Percentiles rank a stretch among this genome's conserved stretches.
Conservation (phyloP, 345 rosid species). For the Adansonia digitata region DNA sequence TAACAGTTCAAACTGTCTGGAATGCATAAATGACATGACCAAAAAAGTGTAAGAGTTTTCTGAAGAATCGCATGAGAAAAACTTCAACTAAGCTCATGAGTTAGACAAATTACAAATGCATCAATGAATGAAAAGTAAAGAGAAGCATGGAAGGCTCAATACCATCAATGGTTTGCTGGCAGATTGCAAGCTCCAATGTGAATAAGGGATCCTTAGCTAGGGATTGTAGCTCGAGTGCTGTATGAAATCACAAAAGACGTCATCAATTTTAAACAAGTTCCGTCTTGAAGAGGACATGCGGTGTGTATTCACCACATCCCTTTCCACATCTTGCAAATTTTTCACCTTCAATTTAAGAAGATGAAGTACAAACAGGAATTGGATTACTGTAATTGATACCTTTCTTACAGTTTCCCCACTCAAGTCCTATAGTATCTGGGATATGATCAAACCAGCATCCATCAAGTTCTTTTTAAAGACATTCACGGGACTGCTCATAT, state of each 20-base stretch:
- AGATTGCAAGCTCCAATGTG: slow-evolving; percentile 38
- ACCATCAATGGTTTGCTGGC: slow-evolving; percentile 29
- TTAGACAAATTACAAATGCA: neutral
- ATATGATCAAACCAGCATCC: slow-evolving; percentile 62
- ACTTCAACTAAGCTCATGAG: neutral
- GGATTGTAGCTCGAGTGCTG: slow-evolving; percentile 48
- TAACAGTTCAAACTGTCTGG: slow-evolving; percentile 31
- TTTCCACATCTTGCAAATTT: neutral
- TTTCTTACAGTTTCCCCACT: slow-evolving; percentile 46
- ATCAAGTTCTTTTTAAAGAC: slow-evolving; percentile 47
- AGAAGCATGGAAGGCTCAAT: neutral
- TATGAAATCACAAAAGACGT: slow-evolving; percentile 5
- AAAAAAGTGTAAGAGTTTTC: neutral
- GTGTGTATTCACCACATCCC: neutral
- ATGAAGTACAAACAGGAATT: slow-evolving; percentile 6
- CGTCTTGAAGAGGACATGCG: neutral
- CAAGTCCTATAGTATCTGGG: slow-evolving; percentile 36
- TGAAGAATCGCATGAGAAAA: neutral
- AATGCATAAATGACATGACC: slow-evolving; percentile 5
- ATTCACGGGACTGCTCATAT: slow-evolving; percentile 32
- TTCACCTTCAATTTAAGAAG: neutral
- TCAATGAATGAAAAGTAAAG: neutral
- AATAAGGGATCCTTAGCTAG: slow-evolving; percentile 45
- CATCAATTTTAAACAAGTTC: neutral
- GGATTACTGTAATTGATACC: slow-evolving; percentile 22